phyloP scores from a whole-genome alignment of 129 eudicot genomes.

The Tagetes erecta region DNA sequence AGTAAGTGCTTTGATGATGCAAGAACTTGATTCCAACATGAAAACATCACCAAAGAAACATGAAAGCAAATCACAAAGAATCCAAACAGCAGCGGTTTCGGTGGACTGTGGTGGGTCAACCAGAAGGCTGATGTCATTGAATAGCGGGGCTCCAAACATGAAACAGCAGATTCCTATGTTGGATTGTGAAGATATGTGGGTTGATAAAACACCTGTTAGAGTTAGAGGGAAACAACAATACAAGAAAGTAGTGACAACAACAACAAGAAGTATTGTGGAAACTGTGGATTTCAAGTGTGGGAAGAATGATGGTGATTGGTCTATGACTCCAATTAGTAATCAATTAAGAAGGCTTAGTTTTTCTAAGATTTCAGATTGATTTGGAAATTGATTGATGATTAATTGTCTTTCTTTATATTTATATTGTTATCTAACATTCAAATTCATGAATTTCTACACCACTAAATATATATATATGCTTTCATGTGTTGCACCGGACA shows the following conservation, averaged over 20 bases:
- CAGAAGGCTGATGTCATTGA: slow-evolving; percentile 28
- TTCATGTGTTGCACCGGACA: neutral
- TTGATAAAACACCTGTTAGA: slow-evolving; percentile 38
- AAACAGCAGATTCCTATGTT: slow-evolving; percentile 39
- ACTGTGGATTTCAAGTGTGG: slow-evolving; percentile 52
- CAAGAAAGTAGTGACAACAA: slow-evolving; percentile 23
- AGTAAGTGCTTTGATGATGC: slow-evolving; percentile 49
- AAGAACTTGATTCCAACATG: slow-evolving; percentile 35
- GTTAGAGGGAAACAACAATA: slow-evolving; percentile 26
- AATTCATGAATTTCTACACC: slow-evolving; percentile 3
- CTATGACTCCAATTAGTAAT: slow-evolving; percentile 30
- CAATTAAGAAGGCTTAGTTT: slow-evolving; percentile 43
- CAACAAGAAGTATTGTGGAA: slow-evolving; percentile 32
- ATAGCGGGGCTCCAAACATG: slow-evolving; percentile 11
- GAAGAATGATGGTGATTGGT: slow-evolving; percentile 36
- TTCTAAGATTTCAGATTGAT: slow-evolving; percentile 45
- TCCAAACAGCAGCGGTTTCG: slow-evolving; percentile 31
- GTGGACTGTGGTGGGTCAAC: slow-evolving; percentile 33
- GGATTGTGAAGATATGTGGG: slow-evolving; percentile 34
- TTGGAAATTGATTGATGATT: slow-evolving; percentile 7
- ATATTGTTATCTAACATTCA: neutral
- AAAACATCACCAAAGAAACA: slow-evolving; percentile 26
- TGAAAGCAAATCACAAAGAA: neutral
- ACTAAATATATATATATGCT: neutral
- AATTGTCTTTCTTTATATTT: neutral